Evolutionary conservation across 164 flowering plant species (phyloP).

Genomic region (Umbellularia californica): DNA sequence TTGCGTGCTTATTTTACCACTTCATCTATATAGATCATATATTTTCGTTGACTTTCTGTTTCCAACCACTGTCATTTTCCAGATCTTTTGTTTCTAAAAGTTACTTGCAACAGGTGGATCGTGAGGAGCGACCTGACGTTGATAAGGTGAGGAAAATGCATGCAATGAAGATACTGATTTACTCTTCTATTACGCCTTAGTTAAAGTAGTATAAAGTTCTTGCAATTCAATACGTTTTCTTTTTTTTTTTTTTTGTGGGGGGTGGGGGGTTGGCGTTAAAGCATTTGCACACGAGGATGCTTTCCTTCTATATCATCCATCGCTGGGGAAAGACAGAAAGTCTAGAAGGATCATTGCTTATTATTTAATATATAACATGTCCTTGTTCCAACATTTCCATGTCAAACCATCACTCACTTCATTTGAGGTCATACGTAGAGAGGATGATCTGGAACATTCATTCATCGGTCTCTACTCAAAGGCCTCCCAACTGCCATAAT

Average conservation of each 20-base stretch:
- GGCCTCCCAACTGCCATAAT: not conserved
- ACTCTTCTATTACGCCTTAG: not conserved
- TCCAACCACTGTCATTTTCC: not conserved
- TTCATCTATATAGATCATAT: not conserved
- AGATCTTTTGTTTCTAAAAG: conserved; percentile 9
- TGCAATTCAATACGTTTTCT: not conserved
- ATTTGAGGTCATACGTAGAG: not conserved
- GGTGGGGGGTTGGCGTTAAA: too few species aligned
- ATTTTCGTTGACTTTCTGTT: not conserved
- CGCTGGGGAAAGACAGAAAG: not conserved
- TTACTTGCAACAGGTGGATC: conserved; percentile 66
- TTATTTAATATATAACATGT: too few species aligned
- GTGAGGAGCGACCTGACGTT: conserved; percentile 97
- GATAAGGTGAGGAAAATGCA: conserved; percentile 58
- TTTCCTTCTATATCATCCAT: not conserved
- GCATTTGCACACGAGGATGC: not conserved
- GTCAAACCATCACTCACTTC: not conserved
- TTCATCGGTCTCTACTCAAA: not conserved
- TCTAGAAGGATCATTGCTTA: too few species aligned
- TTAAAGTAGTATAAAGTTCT: not conserved
- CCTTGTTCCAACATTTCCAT: not conserved
- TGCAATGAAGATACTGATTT: not conserved
- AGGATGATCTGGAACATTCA: not conserved
- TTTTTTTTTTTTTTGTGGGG: too few species aligned
- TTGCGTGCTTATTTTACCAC: not conserved